Percentiles rank a stretch among this genome's conserved stretches.
These are phyloP conservation scores for Chaetothyriales sp. DNA, from an alignment of 2,329 filamentous ascomycete genomes.

Conservation along the genomic window DNA sequence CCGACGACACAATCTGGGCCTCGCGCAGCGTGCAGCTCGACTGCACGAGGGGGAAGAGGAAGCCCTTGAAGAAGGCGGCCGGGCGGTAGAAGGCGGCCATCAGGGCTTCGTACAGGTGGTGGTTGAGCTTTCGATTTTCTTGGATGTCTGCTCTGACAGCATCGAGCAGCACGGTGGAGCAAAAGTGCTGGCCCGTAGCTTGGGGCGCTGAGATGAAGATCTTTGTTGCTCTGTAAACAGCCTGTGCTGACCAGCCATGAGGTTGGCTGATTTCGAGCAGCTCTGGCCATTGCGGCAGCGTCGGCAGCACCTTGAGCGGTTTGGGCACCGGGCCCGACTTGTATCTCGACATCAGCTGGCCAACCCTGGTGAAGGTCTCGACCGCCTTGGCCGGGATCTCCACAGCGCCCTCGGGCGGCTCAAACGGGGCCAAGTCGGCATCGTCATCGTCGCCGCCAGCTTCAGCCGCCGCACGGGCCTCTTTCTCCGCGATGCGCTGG, in stretches of 20 bases:
- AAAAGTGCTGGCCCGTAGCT: constrained; percentile 65
- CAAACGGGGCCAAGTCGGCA: neutral
- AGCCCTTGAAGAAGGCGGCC: constrained; percentile 89
- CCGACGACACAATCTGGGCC: constrained; percentile 78
- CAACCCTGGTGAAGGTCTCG: constrained; percentile 62
- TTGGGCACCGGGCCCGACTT: constrained; percentile 95
- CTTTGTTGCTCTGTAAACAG: constrained; percentile 75
- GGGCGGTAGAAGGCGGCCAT: constrained; percentile 93
- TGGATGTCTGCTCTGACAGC: constrained; percentile 87
- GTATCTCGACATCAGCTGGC: constrained; percentile 77
- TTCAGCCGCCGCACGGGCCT: constrained; percentile 45
- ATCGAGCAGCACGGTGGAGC: constrained; percentile 75
- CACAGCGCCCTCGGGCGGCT: constrained; percentile 59
- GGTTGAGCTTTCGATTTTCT: constrained; percentile 87
- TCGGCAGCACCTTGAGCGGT: constrained; percentile 92
- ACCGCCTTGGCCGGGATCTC: constrained; percentile 83
- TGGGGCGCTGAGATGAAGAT: constrained; percentile 84
- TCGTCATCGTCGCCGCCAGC: constrained; percentile 35
- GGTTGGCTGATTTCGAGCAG: constrained; percentile 75
- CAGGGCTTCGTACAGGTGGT: constrained; percentile 85
- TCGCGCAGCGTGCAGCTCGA: constrained; percentile 82
- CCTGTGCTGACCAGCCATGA: constrained; percentile 63
- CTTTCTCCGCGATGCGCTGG: constrained; percentile 83
- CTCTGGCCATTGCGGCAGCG: constrained; percentile 81
- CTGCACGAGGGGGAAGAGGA: constrained; percentile 78